Evolutionary conservation across 2,329 filamentous ascomycete genomes (phyloP).

Genomic region (Microsporum canis): DNA sequence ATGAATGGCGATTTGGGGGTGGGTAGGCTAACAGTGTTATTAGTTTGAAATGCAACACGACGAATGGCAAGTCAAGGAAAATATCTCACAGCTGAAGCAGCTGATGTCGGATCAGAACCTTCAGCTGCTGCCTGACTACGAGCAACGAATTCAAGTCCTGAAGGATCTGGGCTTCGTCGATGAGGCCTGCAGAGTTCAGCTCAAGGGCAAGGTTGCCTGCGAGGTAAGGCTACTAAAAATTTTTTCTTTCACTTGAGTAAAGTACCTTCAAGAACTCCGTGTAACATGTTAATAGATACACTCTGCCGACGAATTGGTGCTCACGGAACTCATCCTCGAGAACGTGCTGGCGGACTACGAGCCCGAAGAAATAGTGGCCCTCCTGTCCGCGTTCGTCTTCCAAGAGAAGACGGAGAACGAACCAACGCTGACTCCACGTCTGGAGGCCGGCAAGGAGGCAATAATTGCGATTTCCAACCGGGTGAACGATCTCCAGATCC

Average conservation of each 20-base stretch:
- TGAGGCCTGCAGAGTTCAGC: slow-evolving; percentile 69
- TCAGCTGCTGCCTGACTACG: slow-evolving; percentile 88
- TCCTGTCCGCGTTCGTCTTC: slow-evolving; percentile 92
- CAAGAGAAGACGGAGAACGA: slow-evolving; percentile 84
- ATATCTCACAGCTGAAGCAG: slow-evolving; percentile 75
- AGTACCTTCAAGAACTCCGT: not conserved
- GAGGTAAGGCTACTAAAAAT: slow-evolving; percentile 42
- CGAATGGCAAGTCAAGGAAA: slow-evolving; percentile 91
- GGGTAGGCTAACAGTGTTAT: slow-evolving; percentile 1
- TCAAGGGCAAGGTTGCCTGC: slow-evolving; percentile 97
- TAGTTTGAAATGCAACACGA: slow-evolving; percentile 93
- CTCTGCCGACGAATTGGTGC: slow-evolving; percentile 87
- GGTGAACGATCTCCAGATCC: slow-evolving; percentile 78
- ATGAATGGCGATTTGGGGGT: not conserved
- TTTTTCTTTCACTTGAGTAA: too few relatives aligned
- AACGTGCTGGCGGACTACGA: slow-evolving; percentile 94
- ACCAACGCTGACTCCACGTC: slow-evolving; percentile 67
- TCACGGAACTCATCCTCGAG: slow-evolving; percentile 91
- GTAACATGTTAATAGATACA: slow-evolving; percentile 51
- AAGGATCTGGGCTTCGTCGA: slow-evolving; percentile 91
- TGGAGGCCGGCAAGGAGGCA: slow-evolving; percentile 70
- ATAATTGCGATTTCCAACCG: slow-evolving; percentile 88
- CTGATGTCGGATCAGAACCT: slow-evolving; percentile 94
- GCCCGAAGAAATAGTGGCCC: slow-evolving; percentile 87
- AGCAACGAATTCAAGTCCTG: slow-evolving; percentile 84